Evolutionary conservation across 495 filamentous ascomycete species (phyloP).

Genomic region (Trichocladium uniseriatum): DNA sequence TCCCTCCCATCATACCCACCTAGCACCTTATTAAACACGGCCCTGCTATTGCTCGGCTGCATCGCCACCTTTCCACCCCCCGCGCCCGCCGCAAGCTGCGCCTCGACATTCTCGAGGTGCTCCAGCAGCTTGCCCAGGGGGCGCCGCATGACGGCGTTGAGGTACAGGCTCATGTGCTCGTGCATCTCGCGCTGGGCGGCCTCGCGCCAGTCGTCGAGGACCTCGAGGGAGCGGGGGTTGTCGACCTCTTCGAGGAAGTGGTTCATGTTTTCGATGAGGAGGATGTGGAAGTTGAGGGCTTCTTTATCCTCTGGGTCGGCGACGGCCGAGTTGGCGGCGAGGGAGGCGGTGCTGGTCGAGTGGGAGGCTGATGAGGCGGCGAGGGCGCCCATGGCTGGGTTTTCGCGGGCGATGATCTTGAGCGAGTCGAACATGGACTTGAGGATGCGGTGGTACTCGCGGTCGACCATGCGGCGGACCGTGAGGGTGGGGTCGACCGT

Average conservation of each 20-base stretch:
- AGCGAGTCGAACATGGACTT: conserved; percentile 95
- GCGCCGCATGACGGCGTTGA: conserved; percentile 77
- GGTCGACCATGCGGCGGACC: conserved; percentile 68
- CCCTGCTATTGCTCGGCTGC: conserved; percentile 69
- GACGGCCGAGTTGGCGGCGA: conserved; percentile 9
- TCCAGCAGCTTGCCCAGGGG: conserved; percentile 86
- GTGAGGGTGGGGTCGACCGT: conserved; percentile 48
- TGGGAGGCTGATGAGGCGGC: conserved; percentile 2
- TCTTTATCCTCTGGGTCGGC: conserved; percentile 85
- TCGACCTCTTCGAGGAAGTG: conserved; percentile 90
- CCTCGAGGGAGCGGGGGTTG: conserved; percentile 52
- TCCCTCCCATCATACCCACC: conserved; percentile 72
- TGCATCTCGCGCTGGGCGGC: conserved; percentile 66
- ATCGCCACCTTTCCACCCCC: conserved; percentile 45
- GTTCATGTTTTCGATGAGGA: conserved; percentile 98
- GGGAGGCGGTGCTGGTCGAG: neutral
- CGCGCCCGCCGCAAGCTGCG: conserved; percentile 48
- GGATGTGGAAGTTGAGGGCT: conserved; percentile 88
- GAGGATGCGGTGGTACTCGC: conserved; percentile 80
- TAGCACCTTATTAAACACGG: conserved; percentile 75
- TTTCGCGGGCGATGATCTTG: conserved; percentile 91
- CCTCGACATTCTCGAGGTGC: conserved; percentile 75
- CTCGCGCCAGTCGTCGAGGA: conserved; percentile 72
- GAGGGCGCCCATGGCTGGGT: conserved; percentile 49
- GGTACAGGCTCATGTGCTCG: conserved; percentile 83